Percentiles rank a stretch among this genome's conserved stretches.
Evolutionary conservation across 2,329 filamentous ascomycete genomes (phyloP).

Genomic region (Trematosphaeria pertusa): DNA sequence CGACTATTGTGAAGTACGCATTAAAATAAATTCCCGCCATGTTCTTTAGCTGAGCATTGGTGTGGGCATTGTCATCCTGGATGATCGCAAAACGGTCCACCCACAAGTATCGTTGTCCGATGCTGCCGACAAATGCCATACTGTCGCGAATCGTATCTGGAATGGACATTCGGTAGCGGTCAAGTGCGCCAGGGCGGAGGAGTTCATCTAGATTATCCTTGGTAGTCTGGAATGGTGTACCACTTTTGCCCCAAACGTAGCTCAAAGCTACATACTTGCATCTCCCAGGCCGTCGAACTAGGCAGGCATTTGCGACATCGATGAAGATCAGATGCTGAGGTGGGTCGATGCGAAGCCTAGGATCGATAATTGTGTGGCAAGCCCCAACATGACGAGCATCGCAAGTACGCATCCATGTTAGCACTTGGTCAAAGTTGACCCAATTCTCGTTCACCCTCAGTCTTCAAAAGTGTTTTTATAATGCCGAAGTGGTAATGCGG

Average conservation of each 20-base stretch:
- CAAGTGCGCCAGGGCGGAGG: neutral
- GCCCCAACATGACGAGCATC: neutral
- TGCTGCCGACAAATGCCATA: neutral
- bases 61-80: slow-evolving; percentile 3
- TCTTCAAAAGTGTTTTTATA: too few relatives aligned
- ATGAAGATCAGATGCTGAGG: neutral
- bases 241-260: neutral
- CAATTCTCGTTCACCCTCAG: neutral
- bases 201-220: neutral
- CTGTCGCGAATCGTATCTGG: slow-evolving; percentile 7
- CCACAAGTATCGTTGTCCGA: slow-evolving; percentile 8
- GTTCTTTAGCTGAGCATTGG: neutral
- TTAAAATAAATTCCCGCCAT: slow-evolving; percentile 12
- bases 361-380: neutral
- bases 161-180: neutral
- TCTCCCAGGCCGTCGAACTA: neutral
- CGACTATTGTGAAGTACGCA: slow-evolving; percentile 11
- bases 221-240: neutral
- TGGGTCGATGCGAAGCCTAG: neutral
- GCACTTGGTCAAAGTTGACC: neutral
- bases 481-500: too few relatives aligned
- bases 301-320: neutral
- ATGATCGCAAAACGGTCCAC: slow-evolving; percentile 11
- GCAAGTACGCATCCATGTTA: neutral
- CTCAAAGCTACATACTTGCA: neutral